phyloP scores from a whole-genome alignment of 768 basidiomycete genomes.

The Lactarius indigo region DNA sequence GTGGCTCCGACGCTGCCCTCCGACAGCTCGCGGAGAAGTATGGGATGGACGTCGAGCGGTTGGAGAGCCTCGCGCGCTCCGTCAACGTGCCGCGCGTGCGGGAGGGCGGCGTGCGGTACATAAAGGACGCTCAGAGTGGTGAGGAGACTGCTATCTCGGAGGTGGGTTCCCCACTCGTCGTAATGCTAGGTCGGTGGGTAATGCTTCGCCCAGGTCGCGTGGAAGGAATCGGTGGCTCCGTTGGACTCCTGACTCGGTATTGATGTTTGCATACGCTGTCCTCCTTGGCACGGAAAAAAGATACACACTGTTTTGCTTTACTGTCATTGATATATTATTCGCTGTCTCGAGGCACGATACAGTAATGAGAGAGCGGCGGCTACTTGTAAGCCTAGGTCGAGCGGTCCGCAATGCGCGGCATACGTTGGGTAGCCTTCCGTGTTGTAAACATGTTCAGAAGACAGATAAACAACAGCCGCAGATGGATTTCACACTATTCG shows the following conservation, averaged over 20 bases:
- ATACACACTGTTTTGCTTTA: neutral
- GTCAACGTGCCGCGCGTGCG: constrained; percentile 66
- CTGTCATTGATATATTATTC: neutral
- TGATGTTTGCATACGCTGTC: neutral
- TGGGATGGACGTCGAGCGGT: constrained; percentile 48
- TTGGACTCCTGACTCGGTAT: neutral
- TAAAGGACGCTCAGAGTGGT: constrained; percentile 40
- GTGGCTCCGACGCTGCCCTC: constrained; percentile 26
- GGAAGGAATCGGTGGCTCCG: constrained; percentile 7
- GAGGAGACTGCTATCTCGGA: constrained; percentile 49
- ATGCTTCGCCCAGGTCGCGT: constrained; percentile 3
- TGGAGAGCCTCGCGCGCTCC: constrained; percentile 51
- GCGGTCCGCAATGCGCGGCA: neutral
- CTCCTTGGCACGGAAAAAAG: neutral
- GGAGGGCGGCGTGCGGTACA: constrained; percentile 30
- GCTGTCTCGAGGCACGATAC: too few species aligned
- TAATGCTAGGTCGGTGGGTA: neutral
- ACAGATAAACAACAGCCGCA: constrained; percentile 5
- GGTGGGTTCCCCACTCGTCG: constrained; percentile 37
- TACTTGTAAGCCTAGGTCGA: neutral
- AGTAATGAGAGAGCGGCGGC: neutral
- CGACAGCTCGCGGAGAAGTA: constrained; percentile 51
- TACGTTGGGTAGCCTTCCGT: neutral
- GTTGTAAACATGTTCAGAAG: constrained; percentile 16
- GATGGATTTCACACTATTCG: constrained; percentile 9